phyloP scores from a whole-genome alignment of 345 rosid species.

The Cardamine resedifolia region DNA sequence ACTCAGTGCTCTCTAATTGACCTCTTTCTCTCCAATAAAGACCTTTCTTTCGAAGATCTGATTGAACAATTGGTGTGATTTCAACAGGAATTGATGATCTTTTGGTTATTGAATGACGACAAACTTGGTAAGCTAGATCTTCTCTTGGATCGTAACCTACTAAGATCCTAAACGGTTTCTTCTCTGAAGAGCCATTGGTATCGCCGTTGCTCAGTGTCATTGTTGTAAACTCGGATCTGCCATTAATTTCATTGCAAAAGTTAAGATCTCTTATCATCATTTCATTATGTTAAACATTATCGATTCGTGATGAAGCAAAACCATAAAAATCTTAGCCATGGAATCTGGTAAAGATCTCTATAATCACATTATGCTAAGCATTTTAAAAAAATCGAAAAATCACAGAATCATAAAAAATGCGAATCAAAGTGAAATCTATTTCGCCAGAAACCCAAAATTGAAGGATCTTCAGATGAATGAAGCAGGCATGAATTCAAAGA shows the following conservation, averaged over 20 bases:
- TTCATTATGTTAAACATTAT: no score
- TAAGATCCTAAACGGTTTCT: constrained; percentile 70
- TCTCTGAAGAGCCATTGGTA: constrained; percentile 34
- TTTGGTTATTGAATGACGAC: constrained; percentile 67
- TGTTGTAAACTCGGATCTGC: constrained; percentile 16
- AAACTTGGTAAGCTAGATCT: constrained; percentile 84
- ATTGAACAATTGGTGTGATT: constrained; percentile 74
- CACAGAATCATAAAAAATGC: not conserved
- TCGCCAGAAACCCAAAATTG: no score
- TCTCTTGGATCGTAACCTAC: constrained; percentile 93
- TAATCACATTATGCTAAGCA: not conserved
- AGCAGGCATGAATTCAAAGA: not conserved
- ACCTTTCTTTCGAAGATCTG: constrained; percentile 69
- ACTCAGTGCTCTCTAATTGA: constrained; percentile 92
- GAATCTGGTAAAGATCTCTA: not conserved
- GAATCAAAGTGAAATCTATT: not conserved
- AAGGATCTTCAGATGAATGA: not conserved
- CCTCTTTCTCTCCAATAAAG: constrained; percentile 84
- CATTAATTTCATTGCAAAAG: not conserved
- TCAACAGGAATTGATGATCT: constrained; percentile 83
- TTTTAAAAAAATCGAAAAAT: not conserved
- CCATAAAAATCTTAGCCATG: not conserved
- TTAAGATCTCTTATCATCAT: not conserved
- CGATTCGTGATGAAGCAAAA: not conserved
- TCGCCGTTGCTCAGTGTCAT: constrained; percentile 45